Evolutionary conservation across 139 green algal species (phyloP).

Genomic region (Microglena sp.): DNA sequence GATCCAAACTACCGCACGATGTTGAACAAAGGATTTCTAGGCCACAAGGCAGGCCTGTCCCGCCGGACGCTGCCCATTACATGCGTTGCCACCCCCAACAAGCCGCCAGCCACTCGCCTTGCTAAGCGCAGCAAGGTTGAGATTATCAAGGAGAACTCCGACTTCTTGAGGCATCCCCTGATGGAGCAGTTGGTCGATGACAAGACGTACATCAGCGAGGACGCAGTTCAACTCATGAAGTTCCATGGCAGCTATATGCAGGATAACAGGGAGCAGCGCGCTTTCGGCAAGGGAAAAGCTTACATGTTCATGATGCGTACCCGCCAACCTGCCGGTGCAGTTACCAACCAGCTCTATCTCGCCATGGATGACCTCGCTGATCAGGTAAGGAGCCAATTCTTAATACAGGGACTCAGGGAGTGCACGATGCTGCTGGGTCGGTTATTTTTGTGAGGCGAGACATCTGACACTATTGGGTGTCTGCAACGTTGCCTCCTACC

Average conservation of each 20-base stretch:
- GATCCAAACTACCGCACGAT: too few species aligned
- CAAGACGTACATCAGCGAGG: conserved; percentile 75
- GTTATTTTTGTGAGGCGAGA: too few species aligned
- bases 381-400: conserved; percentile 50
- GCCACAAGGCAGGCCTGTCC: not conserved
- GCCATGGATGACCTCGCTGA: conserved; percentile 97
- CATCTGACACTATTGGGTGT: too few species aligned
- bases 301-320: conserved; percentile 99
- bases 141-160: conserved; percentile 91
- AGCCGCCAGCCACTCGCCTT: conserved; percentile 53
- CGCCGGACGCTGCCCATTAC: conserved; percentile 11
- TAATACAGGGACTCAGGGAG: too few species aligned
- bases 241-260: conserved; percentile 98
- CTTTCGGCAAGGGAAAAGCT: conserved; percentile 81
- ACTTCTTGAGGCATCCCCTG: conserved; percentile 94
- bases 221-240: conserved; percentile 96
- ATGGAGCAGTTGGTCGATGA: conserved; percentile 89
- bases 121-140: conserved; percentile 87
- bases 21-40: too few species aligned
- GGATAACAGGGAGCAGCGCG: conserved; percentile 92
- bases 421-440: too few species aligned
- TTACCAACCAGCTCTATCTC: conserved; percentile 93
- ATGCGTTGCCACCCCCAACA: conserved; percentile 60
- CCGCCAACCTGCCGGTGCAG: conserved; percentile 74
- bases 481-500: too few species aligned